Percentiles rank a stretch among this genome's conserved stretches.
phyloP scores from a whole-genome alignment of 768 basidiomycete species.

The Leccinum imitatum region DNA sequence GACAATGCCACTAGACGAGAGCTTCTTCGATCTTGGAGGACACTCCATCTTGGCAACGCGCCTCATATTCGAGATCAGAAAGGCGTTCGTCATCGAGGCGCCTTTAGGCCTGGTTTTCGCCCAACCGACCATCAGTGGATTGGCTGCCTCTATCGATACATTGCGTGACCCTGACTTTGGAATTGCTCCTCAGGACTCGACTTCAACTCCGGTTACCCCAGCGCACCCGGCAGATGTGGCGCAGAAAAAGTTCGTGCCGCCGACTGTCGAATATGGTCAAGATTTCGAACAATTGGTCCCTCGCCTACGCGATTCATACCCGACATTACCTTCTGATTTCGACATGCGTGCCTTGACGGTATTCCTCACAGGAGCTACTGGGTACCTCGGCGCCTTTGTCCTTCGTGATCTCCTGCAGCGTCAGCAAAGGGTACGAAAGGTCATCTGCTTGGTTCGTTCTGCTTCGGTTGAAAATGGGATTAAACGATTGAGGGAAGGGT shows the following conservation, averaged over 20 bases:
- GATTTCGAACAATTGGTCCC: conserved; percentile 69
- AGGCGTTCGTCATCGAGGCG: conserved; percentile 85
- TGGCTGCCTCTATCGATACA: conserved; percentile 72
- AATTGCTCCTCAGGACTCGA: conserved; percentile 42
- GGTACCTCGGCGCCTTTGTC: conserved; percentile 94
- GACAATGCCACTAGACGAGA: conserved; percentile 84
- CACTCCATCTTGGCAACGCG: conserved; percentile 98
- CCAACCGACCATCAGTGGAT: conserved; percentile 77
- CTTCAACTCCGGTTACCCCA: conserved; percentile 17
- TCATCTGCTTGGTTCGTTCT: conserved; percentile 90
- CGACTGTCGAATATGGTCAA: conserved; percentile 67
- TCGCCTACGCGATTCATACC: conserved; percentile 60
- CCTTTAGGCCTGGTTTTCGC: conserved; percentile 92
- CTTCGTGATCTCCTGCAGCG: conserved; percentile 74
- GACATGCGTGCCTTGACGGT: conserved; percentile 59
- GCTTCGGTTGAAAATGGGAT: conserved; percentile 59
- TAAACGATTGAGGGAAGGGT: conserved; percentile 66
- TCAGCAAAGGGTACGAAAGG: conserved; percentile 67
- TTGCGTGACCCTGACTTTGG: conserved; percentile 82
- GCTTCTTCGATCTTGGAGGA: conserved; percentile 97
- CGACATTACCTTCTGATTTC: conserved; percentile 58
- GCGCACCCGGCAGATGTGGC: conserved; percentile 9
- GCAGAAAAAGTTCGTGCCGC: conserved; percentile 22
- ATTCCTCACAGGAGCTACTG: conserved; percentile 96
- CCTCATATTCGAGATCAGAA: conserved; percentile 95